Evolutionary conservation across 768 basidiomycete species (phyloP).

Genomic region (Mycena leptocephala): DNA sequence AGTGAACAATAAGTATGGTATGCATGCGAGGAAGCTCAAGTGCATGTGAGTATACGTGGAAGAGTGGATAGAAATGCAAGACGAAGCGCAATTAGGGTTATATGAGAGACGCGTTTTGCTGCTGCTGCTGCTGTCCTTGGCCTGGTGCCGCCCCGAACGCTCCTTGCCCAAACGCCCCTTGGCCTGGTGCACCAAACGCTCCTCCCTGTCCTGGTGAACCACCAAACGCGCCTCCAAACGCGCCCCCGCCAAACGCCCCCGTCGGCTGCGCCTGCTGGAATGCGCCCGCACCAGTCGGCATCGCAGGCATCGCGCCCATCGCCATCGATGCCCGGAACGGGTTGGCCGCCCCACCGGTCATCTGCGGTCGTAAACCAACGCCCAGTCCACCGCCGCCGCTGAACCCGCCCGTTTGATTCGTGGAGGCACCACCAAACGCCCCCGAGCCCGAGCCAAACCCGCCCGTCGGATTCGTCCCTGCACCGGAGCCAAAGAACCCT

Average conservation of each 20-base stretch:
- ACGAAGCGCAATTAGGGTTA: conserved; percentile 41
- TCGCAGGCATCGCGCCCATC: conserved; percentile 30
- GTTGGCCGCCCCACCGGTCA: conserved; percentile 74
- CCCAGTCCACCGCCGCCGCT: conserved; percentile 52
- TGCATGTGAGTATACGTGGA: not conserved
- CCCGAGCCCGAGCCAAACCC: conserved; percentile 36
- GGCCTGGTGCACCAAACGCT: no score
- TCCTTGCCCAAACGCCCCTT: conserved; percentile 42
- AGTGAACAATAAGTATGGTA: conserved; percentile 21
- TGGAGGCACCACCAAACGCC: conserved; percentile 5
- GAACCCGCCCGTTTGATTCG: no score
- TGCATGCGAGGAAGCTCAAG: not conserved
- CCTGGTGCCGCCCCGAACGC: conserved; percentile 26
- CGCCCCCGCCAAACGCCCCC: conserved; percentile 9
- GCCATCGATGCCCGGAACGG: conserved; percentile 80
- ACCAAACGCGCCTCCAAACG: conserved; percentile 26
- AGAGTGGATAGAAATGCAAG: not conserved
- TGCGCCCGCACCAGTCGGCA: conserved; percentile 25
- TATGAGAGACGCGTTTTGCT: conserved; percentile 65
- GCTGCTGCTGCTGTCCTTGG: conserved; percentile 58
- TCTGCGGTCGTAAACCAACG: conserved; percentile 72
- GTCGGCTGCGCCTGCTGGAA: not conserved
- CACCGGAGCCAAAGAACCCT: conserved; percentile 32
- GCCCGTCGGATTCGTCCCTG: conserved; percentile 44
- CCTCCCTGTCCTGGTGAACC: not conserved